Base-by-base conservation (phyloP, 2,329 filamentous ascomycete genomes). In the Alternaria tenuissima region DNA sequence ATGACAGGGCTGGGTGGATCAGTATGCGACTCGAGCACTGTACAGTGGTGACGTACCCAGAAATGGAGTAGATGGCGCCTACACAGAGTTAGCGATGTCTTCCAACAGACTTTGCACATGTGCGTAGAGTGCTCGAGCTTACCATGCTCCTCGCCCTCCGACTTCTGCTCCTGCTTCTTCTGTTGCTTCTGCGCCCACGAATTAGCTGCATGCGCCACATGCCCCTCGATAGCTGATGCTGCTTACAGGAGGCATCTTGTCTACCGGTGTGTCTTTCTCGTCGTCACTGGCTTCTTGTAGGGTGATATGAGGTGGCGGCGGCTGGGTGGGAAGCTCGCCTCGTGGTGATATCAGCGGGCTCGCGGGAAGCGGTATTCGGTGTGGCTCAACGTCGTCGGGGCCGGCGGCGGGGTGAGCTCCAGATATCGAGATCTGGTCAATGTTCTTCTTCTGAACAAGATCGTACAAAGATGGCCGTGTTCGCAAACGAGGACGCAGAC, bases 61-160 rank as follows among this genome's bases (percentile, higher is more conserved):
- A 91, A 72, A 92, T 84, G 65, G 89, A 92, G 83, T 89, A 92
- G 81, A 92, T 87, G 64, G 83, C 81, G 73, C 88, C 84, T 85
- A 67, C 5, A 52, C 6, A 41, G 20, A 6, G 49, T 76, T 51
- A 75, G 65, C 61, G 46, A 54, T 14, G 32, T 20, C 22, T 8
- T 41, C 24, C 30, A 52, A 18, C 7, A 20, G 34, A 34, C 8
- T 6, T 11, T 11, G 28, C 9, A 12, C 49, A 12, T 9, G 26
- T 8, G 9, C 24, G 3, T 16, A 43, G 22, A 34, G 28, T 38
- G 12, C 32, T 14, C 42, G 43, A 57, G 70, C 80, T 55, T 79
- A 84, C 86, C 89, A 84, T 86, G 81, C 87, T 81, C 74, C 88
- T 64, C 86, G 54, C 80, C 82, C 65, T 81, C 80, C 58, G 80